Percentiles rank a stretch among this genome's conserved stretches.
Evolutionary conservation across 78 protist genomes (phyloP).

Genomic region (Goniomonas avonlea): DNA sequence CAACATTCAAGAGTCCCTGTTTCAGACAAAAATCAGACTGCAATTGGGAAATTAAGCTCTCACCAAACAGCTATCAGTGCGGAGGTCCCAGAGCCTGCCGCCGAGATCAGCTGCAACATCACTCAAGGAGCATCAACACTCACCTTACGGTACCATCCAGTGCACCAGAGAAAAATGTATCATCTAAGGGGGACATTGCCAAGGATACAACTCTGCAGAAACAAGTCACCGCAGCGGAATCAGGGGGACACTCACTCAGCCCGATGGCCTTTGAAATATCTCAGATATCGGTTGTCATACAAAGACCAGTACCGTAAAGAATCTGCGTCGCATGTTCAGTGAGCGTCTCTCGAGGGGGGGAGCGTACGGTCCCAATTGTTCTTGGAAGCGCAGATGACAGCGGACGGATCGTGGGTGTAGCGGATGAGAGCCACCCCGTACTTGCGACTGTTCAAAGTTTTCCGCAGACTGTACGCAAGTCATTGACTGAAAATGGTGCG

Average conservation of each 20-base stretch:
- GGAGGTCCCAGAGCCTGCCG: constrained; percentile 65
- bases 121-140: background rate
- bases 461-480: too few relatives aligned
- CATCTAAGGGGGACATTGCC: constrained; percentile 51
- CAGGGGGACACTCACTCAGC: constrained; percentile 28
- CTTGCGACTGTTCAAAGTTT: constrained; percentile 43
- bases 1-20: too few relatives aligned
- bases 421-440: constrained; percentile 58
- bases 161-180: constrained; percentile 58
- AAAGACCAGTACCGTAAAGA: constrained; percentile 62
- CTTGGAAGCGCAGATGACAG: constrained; percentile 60
- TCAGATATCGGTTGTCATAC: constrained; percentile 63
- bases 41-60: background rate
- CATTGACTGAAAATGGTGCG: too few relatives aligned
- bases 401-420: constrained; percentile 48
- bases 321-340: background rate
- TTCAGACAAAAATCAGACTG: too few relatives aligned
- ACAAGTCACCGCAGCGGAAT: background rate
- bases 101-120: background rate
- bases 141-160: constrained; percentile 33
- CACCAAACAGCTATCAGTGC: constrained; percentile 55
- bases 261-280: constrained; percentile 72
- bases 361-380: constrained; percentile 50
- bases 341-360: background rate
- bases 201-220: constrained; percentile 48